phyloP scores from a whole-genome alignment of 768 basidiomycete genomes.

The Hypholoma fasciculare region DNA sequence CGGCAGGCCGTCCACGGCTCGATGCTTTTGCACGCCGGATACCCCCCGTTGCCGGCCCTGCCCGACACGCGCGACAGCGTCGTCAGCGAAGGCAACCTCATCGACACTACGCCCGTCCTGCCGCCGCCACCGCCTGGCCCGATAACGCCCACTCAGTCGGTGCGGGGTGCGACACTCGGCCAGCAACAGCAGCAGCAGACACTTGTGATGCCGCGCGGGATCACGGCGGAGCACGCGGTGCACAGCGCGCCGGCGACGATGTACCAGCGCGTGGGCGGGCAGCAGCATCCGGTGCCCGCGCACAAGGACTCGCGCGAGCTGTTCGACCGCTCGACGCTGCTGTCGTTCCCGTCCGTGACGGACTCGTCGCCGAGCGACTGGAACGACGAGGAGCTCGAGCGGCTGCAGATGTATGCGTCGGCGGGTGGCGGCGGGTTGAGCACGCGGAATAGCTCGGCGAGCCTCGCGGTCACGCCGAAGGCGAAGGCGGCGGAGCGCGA shows the following conservation, averaged over 20 bases:
- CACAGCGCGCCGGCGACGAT: constrained; percentile 49
- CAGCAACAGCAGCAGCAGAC: constrained; percentile 20
- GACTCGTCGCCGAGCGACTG: constrained; percentile 44
- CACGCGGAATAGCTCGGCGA: constrained; percentile 10
- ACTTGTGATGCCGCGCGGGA: constrained; percentile 29
- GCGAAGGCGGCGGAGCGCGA: constrained; percentile 22
- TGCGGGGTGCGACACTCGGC: neutral
- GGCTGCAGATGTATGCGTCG: constrained; percentile 14
- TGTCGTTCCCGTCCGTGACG: constrained; percentile 54
- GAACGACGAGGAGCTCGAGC: constrained; percentile 35
- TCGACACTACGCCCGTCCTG: constrained; percentile 26
- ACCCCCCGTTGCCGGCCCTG: constrained; percentile 33
- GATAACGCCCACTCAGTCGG: neutral
- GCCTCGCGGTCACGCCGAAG: constrained; percentile 7
- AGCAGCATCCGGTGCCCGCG: constrained; percentile 10
- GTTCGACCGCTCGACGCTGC: constrained; percentile 38
- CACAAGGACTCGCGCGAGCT: constrained; percentile 38
- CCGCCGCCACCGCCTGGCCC: constrained; percentile 11
- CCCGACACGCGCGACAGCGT: constrained; percentile 18
- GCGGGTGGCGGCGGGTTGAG: constrained; percentile 7
- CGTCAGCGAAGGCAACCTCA: constrained; percentile 23
- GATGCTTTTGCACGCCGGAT: constrained; percentile 20
- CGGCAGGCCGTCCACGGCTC: constrained; percentile 39
- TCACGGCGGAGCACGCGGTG: constrained; percentile 31
- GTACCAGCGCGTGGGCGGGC: constrained; percentile 29